A percentile compares a stretch with the other conserved stretches of the same genome.
Conservation (phyloP, 495 filamentous ascomycete genomes). For the Tuber aestivum region DNA sequence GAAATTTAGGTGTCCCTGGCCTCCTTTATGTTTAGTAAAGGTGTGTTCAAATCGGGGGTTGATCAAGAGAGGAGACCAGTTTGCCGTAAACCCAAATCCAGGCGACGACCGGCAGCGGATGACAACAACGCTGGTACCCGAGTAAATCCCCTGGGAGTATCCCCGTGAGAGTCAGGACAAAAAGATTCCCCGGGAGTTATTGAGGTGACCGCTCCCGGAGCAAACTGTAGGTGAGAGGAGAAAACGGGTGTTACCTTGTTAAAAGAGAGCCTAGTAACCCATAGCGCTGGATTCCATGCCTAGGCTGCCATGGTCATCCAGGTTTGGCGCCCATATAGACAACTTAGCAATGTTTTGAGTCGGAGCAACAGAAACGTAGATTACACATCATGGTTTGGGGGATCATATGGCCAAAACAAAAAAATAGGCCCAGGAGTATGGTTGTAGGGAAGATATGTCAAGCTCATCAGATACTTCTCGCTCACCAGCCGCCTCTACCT, state of each 20-base stretch:
- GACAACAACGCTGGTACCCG: not conserved
- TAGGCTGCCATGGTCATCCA: not conserved
- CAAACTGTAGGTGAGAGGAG: not conserved
- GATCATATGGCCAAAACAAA: not conserved
- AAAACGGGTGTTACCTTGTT: not conserved
- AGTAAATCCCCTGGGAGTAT: not conserved
- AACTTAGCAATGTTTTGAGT: not conserved
- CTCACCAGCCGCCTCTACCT: not conserved
- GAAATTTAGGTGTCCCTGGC: not conserved
- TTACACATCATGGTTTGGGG: not conserved
- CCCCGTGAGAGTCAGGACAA: not conserved
- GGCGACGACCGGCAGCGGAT: not conserved
- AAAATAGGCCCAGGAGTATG: not conserved
- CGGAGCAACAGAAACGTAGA: not conserved
- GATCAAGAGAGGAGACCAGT: not conserved
- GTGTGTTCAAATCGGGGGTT: not conserved
- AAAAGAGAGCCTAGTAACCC: not conserved
- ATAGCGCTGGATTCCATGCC: not conserved
- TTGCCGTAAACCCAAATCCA: not conserved
- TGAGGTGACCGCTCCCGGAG: not conserved
- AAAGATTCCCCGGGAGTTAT: not conserved
- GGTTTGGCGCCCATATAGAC: not conserved
- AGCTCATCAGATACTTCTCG: not conserved
- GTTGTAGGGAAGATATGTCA: not conserved
- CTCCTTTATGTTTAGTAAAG: not conserved